These are phyloP conservation scores for Setaria viridis DNA, from an alignment of 202 grass and related monocot genomes.

Conservation along the genomic window DNA sequence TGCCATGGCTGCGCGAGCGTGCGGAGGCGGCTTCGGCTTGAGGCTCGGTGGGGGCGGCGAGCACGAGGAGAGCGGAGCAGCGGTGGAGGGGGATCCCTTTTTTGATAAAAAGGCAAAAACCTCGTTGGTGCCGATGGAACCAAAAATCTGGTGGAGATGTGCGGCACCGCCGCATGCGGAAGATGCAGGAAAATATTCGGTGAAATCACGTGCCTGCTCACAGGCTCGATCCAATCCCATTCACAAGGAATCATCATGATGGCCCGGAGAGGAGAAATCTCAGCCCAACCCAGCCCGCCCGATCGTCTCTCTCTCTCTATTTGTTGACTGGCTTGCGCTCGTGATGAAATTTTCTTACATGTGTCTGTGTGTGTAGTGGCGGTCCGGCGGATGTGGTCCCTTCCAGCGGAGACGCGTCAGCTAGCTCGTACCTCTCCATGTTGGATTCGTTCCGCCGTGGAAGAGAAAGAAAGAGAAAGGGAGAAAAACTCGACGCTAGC, in stretches of 20 bases:
- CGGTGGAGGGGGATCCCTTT: background rate
- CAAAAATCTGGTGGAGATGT: background rate
- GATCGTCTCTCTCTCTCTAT: background rate
- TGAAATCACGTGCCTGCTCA: background rate
- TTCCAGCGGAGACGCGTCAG: too few species aligned
- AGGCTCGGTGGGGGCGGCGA: conserved; percentile 20
- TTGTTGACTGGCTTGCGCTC: too few species aligned
- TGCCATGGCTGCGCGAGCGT: conserved; percentile 31
- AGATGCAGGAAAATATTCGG: background rate
- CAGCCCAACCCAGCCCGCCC: background rate
- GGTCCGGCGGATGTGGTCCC: too few species aligned
- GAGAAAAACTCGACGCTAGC: too few species aligned
- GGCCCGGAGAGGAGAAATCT: background rate
- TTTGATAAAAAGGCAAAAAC: too few species aligned
- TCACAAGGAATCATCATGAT: background rate
- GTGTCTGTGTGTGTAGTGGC: too few species aligned
- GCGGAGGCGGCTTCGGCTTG: conserved; percentile 5
- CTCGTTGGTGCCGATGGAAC: background rate
- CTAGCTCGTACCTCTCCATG: too few species aligned
- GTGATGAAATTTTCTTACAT: too few species aligned
- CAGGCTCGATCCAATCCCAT: background rate
- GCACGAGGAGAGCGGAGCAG: background rate
- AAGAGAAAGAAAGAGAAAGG: too few species aligned
- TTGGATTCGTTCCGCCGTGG: too few species aligned
- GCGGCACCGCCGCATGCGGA: background rate